Conservation (phyloP, 306 rosid species). For the Clitoria ternatea region DNA sequence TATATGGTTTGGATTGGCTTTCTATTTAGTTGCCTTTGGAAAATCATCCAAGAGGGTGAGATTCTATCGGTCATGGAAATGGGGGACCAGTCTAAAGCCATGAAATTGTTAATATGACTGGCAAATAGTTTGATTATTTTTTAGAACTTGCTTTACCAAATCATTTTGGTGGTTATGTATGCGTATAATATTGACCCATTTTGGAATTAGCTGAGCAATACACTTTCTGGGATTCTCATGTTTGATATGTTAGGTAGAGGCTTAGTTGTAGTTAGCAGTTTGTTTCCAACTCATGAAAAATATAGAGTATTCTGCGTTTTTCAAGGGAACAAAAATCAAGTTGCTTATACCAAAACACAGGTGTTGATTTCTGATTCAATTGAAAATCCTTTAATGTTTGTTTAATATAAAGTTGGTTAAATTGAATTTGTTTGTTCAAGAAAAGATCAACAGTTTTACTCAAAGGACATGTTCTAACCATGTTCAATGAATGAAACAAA, state of each 20-base stretch:
- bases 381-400: no score
- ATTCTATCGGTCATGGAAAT: conserved; percentile 11
- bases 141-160: not conserved
- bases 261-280: not conserved
- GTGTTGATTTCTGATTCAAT: no score
- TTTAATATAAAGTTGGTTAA: no score
- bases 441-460: no score
- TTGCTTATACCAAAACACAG: no score
- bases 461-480: no score
- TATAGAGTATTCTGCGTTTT: not conserved
- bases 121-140: not conserved
- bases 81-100: conserved; percentile 19
- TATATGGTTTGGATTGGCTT: conserved; percentile 6
- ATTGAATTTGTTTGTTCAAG: no score
- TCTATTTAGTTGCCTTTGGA: not conserved
- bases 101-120: not conserved
- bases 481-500: no score
- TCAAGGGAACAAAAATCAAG: not conserved
- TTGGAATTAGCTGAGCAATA: not conserved
- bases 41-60: not conserved
- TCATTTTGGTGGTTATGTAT: not conserved
- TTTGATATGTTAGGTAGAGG: not conserved
- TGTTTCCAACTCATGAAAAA: not conserved
- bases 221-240: not conserved
- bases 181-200: not conserved